Conservation (phyloP, 2,329 filamentous ascomycete species). For the Fusarium coicis region DNA sequence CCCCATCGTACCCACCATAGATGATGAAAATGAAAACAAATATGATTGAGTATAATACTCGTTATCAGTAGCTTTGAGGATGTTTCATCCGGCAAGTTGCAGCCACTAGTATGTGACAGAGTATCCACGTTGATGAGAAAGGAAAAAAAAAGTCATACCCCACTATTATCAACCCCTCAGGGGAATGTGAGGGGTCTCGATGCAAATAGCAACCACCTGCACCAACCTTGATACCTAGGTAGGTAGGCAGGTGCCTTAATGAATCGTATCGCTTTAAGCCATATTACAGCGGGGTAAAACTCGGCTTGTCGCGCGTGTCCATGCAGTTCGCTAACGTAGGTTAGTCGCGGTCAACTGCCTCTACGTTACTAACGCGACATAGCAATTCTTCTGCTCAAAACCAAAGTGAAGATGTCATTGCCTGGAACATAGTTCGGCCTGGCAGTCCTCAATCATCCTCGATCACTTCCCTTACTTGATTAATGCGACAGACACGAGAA, state of each 20-base stretch:
- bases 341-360: slow-evolving; percentile 19
- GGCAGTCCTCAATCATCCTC: not conserved
- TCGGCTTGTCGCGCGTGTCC: slow-evolving; percentile 19
- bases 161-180: slow-evolving; percentile 1
- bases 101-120: not conserved
- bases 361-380: slow-evolving; percentile 21
- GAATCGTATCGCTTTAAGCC: slow-evolving; percentile 38
- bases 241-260: not conserved
- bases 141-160: not conserved
- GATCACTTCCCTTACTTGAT: not conserved
- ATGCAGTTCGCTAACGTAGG: slow-evolving; percentile 11
- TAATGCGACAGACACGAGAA: not conserved
- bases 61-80: not conserved
- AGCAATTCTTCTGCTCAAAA: slow-evolving; percentile 7
- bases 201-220: slow-evolving; percentile 1
- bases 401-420: slow-evolving; percentile 16
- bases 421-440: slow-evolving; percentile 1
- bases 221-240: not conserved
- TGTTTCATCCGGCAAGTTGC: not conserved
- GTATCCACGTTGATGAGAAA: not conserved
- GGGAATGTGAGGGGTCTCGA: slow-evolving; percentile 31
- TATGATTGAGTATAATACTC: slow-evolving; percentile 1
- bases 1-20: slow-evolving; percentile 40
- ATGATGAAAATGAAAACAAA: slow-evolving; percentile 37
- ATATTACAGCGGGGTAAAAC: slow-evolving; percentile 44